Conservation (phyloP, 2,329 filamentous ascomycete species). For the Neospermospora avenae region DNA sequence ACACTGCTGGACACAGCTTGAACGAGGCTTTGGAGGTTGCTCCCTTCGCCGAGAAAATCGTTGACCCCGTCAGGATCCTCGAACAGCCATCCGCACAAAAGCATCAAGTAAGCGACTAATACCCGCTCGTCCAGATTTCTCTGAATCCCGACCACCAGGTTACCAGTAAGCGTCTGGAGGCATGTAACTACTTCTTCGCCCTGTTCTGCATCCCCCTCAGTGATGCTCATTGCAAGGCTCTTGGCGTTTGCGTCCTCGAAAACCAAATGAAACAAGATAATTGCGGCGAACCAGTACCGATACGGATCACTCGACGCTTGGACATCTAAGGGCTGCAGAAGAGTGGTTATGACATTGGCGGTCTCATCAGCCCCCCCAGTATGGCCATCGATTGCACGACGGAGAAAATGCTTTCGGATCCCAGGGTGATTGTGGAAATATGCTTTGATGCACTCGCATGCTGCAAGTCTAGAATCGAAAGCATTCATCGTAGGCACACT, state of each 20-base stretch:
- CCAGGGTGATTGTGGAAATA: constrained; percentile 82
- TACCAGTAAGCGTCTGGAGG: constrained; percentile 82
- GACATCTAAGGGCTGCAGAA: constrained; percentile 65
- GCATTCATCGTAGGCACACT: constrained; percentile 62
- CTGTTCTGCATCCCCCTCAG: constrained; percentile 81
- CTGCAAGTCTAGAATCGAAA: constrained; percentile 79
- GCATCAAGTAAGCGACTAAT: constrained; percentile 81
- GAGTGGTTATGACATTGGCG: constrained; percentile 81
- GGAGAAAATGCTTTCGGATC: constrained; percentile 81
- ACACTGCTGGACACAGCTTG: constrained; percentile 62
- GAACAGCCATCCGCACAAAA: constrained; percentile 85
- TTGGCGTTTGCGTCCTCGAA: constrained; percentile 80
- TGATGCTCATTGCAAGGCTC: constrained; percentile 72
- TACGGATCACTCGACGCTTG: constrained; percentile 74
- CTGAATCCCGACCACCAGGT: constrained; percentile 77
- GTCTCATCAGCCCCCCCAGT: constrained; percentile 73
- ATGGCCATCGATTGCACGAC: constrained; percentile 86
- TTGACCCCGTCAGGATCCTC: constrained; percentile 90
- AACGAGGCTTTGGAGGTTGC: constrained; percentile 82
- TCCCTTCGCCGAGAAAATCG: constrained; percentile 88
- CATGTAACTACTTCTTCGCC: constrained; percentile 95
- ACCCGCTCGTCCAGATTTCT: constrained; percentile 75
- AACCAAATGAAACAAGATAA: constrained; percentile 81
- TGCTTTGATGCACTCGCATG: constrained; percentile 86
- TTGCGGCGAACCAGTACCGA: constrained; percentile 83